Base-by-base conservation (phyloP, 2,329 filamentous ascomycete genomes). In the Fusarium brachygibbosum region DNA sequence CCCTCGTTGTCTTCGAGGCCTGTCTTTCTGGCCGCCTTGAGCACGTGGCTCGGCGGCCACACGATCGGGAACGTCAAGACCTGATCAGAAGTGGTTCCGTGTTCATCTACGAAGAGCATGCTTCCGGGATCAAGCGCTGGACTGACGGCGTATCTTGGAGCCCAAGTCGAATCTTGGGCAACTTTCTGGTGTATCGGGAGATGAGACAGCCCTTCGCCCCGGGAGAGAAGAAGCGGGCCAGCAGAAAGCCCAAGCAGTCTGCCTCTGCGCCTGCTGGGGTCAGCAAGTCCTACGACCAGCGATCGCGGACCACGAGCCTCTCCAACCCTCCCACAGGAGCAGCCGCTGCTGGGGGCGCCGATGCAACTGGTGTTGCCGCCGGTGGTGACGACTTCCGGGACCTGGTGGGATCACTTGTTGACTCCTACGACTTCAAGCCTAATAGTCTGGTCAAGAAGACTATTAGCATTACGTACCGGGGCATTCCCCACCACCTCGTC, bases 131-230 rank as follows among this genome's bases (percentile, higher is more conserved):
- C 81, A 97, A 97, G 82, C 87, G 94, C 58, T 98, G 94, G 94
- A 97, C 94, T 0, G 94, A 98, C 72, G 94, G 94, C 16, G 88
- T 95, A 13, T 90, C 91, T 9, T 98, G 94, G 94, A 97, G 93
- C 72, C 94, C 94, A 0, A 97, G 91, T 78, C 90, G 92, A 17
- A 95, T 97, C 48, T 84, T 95, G 48, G 91, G 91, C 61, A 96
- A 96, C 76, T 97, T 93, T 73, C 85, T 97, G 42, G 88, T 97
- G 71, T 97, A 97, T 75, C 89, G 93, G 31, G 93, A 97, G 77
- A 85, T 97, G 42, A 88, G 92, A 67, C 89, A 91, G 73, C 89
- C 91, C 0, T 94, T 94, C 70, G 89, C 91, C 3, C 91, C 92
- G 0, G 93, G 93, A 9, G 91, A 95, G 82, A 96, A 95, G 85